Conservation (phyloP, 306 rosid species). For the Alnus glutinosa region DNA sequence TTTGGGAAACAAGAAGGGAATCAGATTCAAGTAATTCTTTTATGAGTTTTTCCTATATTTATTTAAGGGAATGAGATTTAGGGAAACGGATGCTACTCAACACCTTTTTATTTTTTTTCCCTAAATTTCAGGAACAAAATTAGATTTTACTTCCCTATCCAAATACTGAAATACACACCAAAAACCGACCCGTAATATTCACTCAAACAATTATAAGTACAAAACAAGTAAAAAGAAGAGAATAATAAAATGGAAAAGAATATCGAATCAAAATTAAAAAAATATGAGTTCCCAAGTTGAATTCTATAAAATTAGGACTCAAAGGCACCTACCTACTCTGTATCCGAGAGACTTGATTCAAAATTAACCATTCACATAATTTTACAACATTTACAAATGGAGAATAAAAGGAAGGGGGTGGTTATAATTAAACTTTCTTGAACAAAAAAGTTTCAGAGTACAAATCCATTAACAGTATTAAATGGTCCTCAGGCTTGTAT, state of each 20-base stretch:
- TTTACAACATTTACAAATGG: background rate
- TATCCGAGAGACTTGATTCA: background rate
- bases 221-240: background rate
- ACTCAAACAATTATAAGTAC: background rate
- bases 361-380: background rate
- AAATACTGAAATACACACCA: too few relatives aligned
- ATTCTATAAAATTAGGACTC: background rate
- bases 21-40: too few relatives aligned
- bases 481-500: background rate
- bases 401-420: background rate
- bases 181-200: too few relatives aligned
- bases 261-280: background rate
- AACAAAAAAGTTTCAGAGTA: background rate
- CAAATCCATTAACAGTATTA: background rate
- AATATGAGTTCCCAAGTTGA: background rate
- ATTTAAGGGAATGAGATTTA: too few relatives aligned
- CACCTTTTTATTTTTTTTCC: too few relatives aligned
- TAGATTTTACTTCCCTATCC: too few relatives aligned
- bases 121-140: too few relatives aligned
- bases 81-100: too few relatives aligned
- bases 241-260: background rate
- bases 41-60: too few relatives aligned
- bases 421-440: background rate
- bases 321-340: background rate
- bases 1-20: too few relatives aligned